These are phyloP conservation scores for Cladosporium austrohemisphaericum DNA, from an alignment of 2,329 filamentous ascomycete genomes.

Conservation along the genomic window DNA sequence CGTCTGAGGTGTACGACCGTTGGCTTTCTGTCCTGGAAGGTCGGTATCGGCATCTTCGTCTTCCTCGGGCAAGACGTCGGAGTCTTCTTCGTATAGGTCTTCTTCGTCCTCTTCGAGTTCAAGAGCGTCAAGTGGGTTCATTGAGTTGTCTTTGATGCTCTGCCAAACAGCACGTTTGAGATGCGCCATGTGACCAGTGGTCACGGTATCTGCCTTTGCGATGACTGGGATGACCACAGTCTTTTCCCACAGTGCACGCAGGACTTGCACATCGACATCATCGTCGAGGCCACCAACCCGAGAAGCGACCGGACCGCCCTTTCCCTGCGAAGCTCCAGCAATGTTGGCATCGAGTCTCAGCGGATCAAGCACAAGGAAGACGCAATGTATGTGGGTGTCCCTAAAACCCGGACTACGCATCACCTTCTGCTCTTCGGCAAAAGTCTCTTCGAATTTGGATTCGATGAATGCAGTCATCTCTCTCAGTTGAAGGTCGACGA, in stretches of 20 bases:
- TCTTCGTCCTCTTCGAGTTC: constrained; percentile 69
- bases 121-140: constrained; percentile 84
- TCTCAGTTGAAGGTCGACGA: constrained; percentile 89
- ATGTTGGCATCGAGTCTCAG: constrained; percentile 73
- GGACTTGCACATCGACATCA: constrained; percentile 82
- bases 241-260: constrained; percentile 84
- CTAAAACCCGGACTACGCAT: constrained; percentile 85
- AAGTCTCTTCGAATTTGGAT: constrained; percentile 97
- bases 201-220: constrained; percentile 94
- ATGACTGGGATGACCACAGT: constrained; percentile 94
- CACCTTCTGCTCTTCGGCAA: constrained; percentile 96
- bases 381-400: constrained; percentile 96
- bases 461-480: constrained; percentile 91
- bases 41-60: constrained; percentile 41
- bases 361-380: constrained; percentile 88
- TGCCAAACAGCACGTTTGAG: constrained; percentile 89
- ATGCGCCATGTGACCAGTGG: constrained; percentile 87
- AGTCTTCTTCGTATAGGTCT: constrained; percentile 49
- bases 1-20: not conserved
- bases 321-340: constrained; percentile 17
- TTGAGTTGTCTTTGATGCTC: constrained; percentile 75
- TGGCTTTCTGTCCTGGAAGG: not conserved
- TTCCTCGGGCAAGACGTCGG: constrained; percentile 21
- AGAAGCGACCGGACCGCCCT: constrained; percentile 30
- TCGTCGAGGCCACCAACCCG: constrained; percentile 71